A percentile compares a stretch with the other conserved stretches of the same genome.
Evolutionary conservation across 495 filamentous ascomycete genomes (phyloP).

Genomic region (Cladorrhinum samala): DNA sequence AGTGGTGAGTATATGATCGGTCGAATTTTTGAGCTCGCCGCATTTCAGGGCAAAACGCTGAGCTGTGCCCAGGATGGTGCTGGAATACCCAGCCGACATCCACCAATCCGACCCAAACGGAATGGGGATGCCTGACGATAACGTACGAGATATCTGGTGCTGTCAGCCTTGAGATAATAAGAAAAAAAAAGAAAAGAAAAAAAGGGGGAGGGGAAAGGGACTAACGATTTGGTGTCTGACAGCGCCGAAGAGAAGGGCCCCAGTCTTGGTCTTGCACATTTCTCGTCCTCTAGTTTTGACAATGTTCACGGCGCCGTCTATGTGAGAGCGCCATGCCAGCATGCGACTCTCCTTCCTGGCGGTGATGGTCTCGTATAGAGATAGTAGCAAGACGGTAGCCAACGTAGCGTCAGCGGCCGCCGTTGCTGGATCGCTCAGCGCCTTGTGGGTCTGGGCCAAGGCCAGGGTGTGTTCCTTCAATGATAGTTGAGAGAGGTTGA

Average conservation of each 20-base stretch:
- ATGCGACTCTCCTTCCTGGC: constrained; percentile 38
- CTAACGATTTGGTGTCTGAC: constrained; percentile 47
- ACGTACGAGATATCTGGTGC: constrained; percentile 38
- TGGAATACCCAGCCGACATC: constrained; percentile 33
- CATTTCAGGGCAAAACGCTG: constrained; percentile 38
- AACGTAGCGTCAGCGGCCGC: constrained; percentile 22
- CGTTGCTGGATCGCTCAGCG: constrained; percentile 43
- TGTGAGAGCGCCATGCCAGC: constrained; percentile 47
- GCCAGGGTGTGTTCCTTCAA: constrained; percentile 43
- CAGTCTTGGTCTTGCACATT: constrained; percentile 38
- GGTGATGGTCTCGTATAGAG: constrained; percentile 37
- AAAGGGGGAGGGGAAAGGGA: background rate
- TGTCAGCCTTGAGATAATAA: no score
- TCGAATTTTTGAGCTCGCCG: constrained; percentile 37
- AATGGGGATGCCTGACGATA: constrained; percentile 34
- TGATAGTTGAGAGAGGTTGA: constrained; percentile 32
- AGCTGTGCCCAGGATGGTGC: constrained; percentile 28
- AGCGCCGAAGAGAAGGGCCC: constrained; percentile 41
- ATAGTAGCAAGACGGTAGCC: constrained; percentile 22
- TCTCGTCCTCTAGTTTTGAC: constrained; percentile 45
- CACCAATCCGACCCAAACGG: constrained; percentile 44
- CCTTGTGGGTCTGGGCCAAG: constrained; percentile 45
- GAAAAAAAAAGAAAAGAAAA: no score
- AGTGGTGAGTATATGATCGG: constrained; percentile 29
- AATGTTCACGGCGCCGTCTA: constrained; percentile 49